These are phyloP conservation scores for Lithocarpus polystachyus DNA, from an alignment of 306 rosid species.

Conservation along the genomic window DNA sequence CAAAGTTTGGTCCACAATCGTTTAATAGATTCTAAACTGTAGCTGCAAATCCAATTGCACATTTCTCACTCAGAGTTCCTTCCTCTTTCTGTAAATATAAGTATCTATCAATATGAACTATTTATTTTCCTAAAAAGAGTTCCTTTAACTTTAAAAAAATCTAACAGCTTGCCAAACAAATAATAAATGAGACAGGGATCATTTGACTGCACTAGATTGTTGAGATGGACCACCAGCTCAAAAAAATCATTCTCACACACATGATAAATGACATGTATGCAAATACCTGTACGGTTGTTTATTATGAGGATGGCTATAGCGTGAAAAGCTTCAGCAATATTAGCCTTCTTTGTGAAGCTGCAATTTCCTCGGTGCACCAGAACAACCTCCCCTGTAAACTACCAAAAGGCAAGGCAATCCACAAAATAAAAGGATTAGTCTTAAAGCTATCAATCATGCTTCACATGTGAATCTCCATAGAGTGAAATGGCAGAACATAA, in stretches of 20 bases:
- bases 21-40: neutral
- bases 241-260: conserved; percentile 1
- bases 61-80: neutral
- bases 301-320: conserved; percentile 95
- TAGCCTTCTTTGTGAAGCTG: conserved; percentile 94
- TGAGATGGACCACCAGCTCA: conserved; percentile 3
- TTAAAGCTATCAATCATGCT: conserved; percentile 15
- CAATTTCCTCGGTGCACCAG: conserved; percentile 93
- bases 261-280: conserved; percentile 5
- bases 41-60: neutral
- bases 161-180: neutral
- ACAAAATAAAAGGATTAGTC: conserved; percentile 16
- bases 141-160: neutral
- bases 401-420: conserved; percentile 42
- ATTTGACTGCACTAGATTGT: neutral
- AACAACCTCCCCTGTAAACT: conserved; percentile 78
- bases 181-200: neutral
- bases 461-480: conserved; percentile 13
- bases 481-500: neutral
- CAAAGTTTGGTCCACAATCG: neutral
- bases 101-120: neutral
- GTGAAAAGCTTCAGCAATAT: conserved; percentile 70
- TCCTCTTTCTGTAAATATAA: neutral
- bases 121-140: neutral
- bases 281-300: conserved; percentile 72